Evolutionary conservation across 2,329 filamentous ascomycete species (phyloP).

Genomic region (Neocatenulostroma microsporum): DNA sequence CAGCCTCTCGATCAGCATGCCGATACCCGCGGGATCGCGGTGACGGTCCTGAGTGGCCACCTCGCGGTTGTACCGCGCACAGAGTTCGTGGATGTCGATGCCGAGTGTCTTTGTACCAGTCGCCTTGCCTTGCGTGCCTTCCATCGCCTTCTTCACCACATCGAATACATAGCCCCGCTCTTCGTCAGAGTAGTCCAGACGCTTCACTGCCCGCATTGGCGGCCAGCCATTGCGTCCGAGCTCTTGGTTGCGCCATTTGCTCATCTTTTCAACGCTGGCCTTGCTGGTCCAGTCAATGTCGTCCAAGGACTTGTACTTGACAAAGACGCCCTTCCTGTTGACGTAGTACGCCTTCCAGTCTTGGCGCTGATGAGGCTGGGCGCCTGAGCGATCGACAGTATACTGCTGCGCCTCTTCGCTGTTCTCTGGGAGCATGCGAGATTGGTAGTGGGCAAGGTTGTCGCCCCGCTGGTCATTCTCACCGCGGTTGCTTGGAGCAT

Average conservation of each 20-base stretch:
- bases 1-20: no score
- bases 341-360: constrained; percentile 70
- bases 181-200: constrained; percentile 52
- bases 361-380: constrained; percentile 63
- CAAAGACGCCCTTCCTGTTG: constrained; percentile 61
- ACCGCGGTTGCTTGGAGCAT: constrained; percentile 15
- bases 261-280: constrained; percentile 56
- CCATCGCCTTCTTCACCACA: constrained; percentile 32
- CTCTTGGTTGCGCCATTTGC: constrained; percentile 39
- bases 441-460: constrained; percentile 11
- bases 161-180: constrained; percentile 45
- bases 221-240: constrained; percentile 28
- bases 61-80: background rate
- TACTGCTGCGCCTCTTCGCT: constrained; percentile 7
- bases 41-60: no score
- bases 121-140: background rate
- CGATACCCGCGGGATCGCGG: no score
- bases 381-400: constrained; percentile 15
- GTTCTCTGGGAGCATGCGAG: constrained; percentile 14
- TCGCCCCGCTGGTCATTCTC: constrained; percentile 13
- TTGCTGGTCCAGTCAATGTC: constrained; percentile 35
- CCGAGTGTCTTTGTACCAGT: background rate
- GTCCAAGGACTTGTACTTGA: constrained; percentile 71
- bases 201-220: constrained; percentile 39
- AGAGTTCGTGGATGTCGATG: background rate